Percentiles rank a stretch among this genome's conserved stretches.
Evolutionary conservation across 1,139 yeast genomes (phyloP).

Genomic region (Zhuliangozyma blackwelliae): DNA sequence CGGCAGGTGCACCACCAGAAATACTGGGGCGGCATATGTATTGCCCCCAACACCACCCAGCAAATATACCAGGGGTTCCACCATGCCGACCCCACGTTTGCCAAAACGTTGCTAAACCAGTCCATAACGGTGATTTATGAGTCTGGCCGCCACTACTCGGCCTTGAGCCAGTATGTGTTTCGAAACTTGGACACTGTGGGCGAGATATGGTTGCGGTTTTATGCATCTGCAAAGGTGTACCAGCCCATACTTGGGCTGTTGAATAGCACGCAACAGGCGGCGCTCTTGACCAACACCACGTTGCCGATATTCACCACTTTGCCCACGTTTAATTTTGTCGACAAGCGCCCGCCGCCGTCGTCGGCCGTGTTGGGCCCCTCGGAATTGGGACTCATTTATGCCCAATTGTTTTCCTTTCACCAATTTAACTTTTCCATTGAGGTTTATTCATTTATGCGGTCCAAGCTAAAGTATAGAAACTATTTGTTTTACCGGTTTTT

Average conservation of each 20-base stretch:
- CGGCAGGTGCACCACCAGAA: slow-evolving; percentile 42
- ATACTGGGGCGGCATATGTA: slow-evolving; percentile 53
- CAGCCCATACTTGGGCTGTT: slow-evolving; percentile 15
- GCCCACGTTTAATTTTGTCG: slow-evolving; percentile 18
- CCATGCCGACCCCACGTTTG: slow-evolving; percentile 16
- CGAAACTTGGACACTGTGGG: slow-evolving; percentile 34
- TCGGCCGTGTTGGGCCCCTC: slow-evolving; percentile 29
- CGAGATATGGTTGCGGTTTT: slow-evolving; percentile 17
- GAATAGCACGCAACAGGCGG: slow-evolving; percentile 10
- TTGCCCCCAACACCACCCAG: slow-evolving; percentile 41
- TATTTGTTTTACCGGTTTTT: slow-evolving; percentile 46
- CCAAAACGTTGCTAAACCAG: slow-evolving; percentile 10
- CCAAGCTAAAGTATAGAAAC: slow-evolving; percentile 35
- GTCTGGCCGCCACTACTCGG: slow-evolving; percentile 50
- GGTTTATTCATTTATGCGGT: slow-evolving; percentile 20
- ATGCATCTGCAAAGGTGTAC: slow-evolving; percentile 20
- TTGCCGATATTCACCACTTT: slow-evolving; percentile 17
- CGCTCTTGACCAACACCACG: slow-evolving; percentile 15
- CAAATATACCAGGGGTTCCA: slow-evolving; percentile 29
- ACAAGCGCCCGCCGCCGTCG: slow-evolving; percentile 18
- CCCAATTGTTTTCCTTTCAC: slow-evolving; percentile 31
- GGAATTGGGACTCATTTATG: slow-evolving; percentile 32
- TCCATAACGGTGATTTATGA: slow-evolving; percentile 42
- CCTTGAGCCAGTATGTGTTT: slow-evolving; percentile 35
- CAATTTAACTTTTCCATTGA: slow-evolving; percentile 25